These are phyloP conservation scores for Diaporthe nobilis DNA, from an alignment of 2,329 filamentous ascomycete genomes.

Conservation along the genomic window DNA sequence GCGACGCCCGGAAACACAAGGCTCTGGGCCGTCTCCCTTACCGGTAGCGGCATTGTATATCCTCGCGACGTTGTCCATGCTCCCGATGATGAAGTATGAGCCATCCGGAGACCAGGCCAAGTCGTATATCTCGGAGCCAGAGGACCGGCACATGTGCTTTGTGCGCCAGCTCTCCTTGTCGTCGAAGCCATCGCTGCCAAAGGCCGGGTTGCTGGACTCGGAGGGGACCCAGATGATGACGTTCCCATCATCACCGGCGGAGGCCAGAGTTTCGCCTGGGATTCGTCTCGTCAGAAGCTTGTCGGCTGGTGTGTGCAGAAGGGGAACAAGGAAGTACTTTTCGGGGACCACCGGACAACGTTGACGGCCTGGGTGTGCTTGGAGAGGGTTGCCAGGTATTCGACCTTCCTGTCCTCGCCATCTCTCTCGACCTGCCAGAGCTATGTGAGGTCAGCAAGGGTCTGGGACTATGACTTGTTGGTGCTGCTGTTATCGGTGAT, in stretches of 20 bases:
- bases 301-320: slow-evolving; percentile 13
- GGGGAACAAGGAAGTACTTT: slow-evolving; percentile 71
- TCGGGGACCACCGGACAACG: slow-evolving; percentile 95
- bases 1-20: not conserved
- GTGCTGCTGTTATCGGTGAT: not conserved
- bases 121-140: slow-evolving; percentile 97
- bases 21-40: slow-evolving; percentile 52
- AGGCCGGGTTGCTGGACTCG: slow-evolving; percentile 76
- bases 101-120: slow-evolving; percentile 99
- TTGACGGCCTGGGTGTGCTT: slow-evolving; percentile 99
- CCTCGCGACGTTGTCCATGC: slow-evolving; percentile 98
- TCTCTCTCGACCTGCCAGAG: slow-evolving; percentile 92
- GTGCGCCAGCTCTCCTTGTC: slow-evolving; percentile 98
- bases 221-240: slow-evolving; percentile 96
- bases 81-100: slow-evolving; percentile 95
- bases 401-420: slow-evolving; percentile 89
- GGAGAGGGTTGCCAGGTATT: slow-evolving; percentile 90
- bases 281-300: slow-evolving; percentile 21
- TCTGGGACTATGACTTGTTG: not conserved
- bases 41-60: slow-evolving; percentile 96
- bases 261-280: slow-evolving; percentile 90
- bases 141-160: slow-evolving; percentile 97
- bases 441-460: slow-evolving; percentile 57
- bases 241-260: slow-evolving; percentile 97
- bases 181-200: slow-evolving; percentile 88